Conservation (phyloP, 2,329 filamentous ascomycete genomes). For the Fusarium sp. region DNA sequence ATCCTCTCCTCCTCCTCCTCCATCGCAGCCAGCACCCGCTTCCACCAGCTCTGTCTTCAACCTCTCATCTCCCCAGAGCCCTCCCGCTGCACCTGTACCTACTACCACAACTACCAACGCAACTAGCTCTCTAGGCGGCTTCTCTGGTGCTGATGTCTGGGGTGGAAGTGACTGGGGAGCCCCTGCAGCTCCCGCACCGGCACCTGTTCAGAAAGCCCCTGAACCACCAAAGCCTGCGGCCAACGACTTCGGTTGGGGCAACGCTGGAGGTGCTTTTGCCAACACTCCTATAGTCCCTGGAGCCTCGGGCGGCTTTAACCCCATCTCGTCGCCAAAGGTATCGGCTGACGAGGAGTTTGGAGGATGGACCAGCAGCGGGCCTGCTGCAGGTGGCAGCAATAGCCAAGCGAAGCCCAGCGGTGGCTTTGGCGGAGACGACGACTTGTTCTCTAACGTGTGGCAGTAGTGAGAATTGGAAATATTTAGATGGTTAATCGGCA, state of each 20-base stretch:
- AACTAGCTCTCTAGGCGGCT: constrained; percentile 57
- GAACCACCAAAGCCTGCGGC: constrained; percentile 62
- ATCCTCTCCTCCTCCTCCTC: constrained; percentile 62
- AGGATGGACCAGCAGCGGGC: constrained; percentile 86
- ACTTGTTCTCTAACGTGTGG: constrained; percentile 98
- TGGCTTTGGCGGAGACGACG: constrained; percentile 79
- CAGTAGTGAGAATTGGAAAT: constrained; percentile 65
- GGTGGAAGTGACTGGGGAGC: constrained; percentile 87
- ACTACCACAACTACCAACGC: constrained; percentile 52
- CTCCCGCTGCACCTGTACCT: constrained; percentile 61
- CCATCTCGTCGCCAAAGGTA: constrained; percentile 73
- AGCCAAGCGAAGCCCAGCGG: constrained; percentile 66
- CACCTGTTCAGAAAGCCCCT: constrained; percentile 75
- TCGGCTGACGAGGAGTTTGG: constrained; percentile 95
- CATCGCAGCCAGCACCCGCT: constrained; percentile 60
- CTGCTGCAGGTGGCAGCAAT: constrained; percentile 57
- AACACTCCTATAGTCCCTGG: constrained; percentile 74
- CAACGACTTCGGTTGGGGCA: constrained; percentile 75
- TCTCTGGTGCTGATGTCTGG: constrained; percentile 81
- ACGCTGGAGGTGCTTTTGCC: constrained; percentile 64
- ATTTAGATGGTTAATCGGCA: constrained; percentile 29
- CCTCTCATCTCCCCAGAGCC: constrained; percentile 71
- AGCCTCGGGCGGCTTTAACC: constrained; percentile 75
- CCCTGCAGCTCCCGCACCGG: constrained; percentile 65
- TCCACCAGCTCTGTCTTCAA: constrained; percentile 82